phyloP scores from a whole-genome alignment of 441 rosid genomes.

The Eruca vesicaria region DNA sequence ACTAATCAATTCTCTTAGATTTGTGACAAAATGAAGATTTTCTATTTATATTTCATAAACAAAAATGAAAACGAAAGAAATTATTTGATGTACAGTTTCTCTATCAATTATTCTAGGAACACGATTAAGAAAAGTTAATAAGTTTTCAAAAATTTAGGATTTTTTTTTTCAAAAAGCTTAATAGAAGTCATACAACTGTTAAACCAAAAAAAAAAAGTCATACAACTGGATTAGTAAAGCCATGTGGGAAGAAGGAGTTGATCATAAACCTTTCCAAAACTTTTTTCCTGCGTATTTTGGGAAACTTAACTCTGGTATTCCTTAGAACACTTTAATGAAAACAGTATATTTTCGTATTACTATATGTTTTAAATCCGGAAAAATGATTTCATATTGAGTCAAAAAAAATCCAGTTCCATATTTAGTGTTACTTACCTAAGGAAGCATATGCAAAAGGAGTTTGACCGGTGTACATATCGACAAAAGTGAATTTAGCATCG shows the following conservation, averaged over 20 bases:
- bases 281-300: neutral
- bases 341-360: neutral
- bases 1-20: neutral
- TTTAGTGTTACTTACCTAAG: slow-evolving; percentile 20
- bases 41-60: neutral
- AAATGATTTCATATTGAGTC: neutral
- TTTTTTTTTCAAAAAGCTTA: neutral
- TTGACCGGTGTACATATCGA: slow-evolving; percentile 18
- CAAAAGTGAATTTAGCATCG: slow-evolving; percentile 33
- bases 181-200: neutral
- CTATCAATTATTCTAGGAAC: neutral
- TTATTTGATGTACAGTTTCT: neutral
- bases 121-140: neutral
- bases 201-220: neutral
- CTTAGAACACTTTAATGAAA: neutral
- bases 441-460: neutral
- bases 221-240: neutral
- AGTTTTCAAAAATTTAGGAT: neutral
- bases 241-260: neutral
- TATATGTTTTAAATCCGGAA: neutral
- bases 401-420: neutral
- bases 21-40: neutral
- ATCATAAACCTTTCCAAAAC: neutral
- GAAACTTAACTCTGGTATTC: neutral
- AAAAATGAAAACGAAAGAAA: neutral